Conservation (phyloP, 2,329 filamentous ascomycete genomes). For the Aureobasidium sp. region DNA sequence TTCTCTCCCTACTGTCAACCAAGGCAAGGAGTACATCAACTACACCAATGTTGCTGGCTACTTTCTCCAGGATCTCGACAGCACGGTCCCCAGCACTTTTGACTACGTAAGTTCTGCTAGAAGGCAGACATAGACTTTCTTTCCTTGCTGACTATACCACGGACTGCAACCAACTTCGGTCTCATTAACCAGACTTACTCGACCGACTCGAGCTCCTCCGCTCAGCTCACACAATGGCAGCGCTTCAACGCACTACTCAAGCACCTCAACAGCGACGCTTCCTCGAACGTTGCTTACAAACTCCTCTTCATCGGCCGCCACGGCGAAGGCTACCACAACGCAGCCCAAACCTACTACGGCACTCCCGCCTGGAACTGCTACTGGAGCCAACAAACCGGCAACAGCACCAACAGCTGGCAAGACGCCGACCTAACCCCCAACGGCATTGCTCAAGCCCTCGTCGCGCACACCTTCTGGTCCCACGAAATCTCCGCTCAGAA, state of each 20-base stretch:
- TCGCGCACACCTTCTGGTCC: slow-evolving; percentile 53
- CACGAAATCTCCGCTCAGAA: slow-evolving; percentile 43
- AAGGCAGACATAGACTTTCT: background rate
- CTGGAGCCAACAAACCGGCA: slow-evolving; percentile 57
- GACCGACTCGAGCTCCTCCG: slow-evolving; percentile 40
- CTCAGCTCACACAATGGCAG: slow-evolving; percentile 54
- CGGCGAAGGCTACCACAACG: slow-evolving; percentile 58
- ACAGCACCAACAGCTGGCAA: slow-evolving; percentile 53
- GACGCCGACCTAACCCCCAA: slow-evolving; percentile 53
- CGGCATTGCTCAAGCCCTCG: slow-evolving; percentile 49
- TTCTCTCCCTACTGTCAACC: slow-evolving; percentile 11
- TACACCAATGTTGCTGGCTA: slow-evolving; percentile 54
- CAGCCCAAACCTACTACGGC: slow-evolving; percentile 58
- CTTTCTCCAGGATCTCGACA: slow-evolving; percentile 55
- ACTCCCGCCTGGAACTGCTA: slow-evolving; percentile 62
- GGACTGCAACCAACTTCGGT: slow-evolving; percentile 57
- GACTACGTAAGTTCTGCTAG: slow-evolving; percentile 46
- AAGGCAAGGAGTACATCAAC: slow-evolving; percentile 36
- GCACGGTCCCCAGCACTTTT: slow-evolving; percentile 49
- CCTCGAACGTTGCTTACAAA: slow-evolving; percentile 53
- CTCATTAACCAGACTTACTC: slow-evolving; percentile 55
- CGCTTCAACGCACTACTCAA: slow-evolving; percentile 52
- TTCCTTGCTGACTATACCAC: too few relatives aligned
- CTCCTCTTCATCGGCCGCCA: slow-evolving; percentile 62
- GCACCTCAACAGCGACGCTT: slow-evolving; percentile 44